Conservation (phyloP, 192 early-diverging fungal species). For the Coemansia interrupta region DNA sequence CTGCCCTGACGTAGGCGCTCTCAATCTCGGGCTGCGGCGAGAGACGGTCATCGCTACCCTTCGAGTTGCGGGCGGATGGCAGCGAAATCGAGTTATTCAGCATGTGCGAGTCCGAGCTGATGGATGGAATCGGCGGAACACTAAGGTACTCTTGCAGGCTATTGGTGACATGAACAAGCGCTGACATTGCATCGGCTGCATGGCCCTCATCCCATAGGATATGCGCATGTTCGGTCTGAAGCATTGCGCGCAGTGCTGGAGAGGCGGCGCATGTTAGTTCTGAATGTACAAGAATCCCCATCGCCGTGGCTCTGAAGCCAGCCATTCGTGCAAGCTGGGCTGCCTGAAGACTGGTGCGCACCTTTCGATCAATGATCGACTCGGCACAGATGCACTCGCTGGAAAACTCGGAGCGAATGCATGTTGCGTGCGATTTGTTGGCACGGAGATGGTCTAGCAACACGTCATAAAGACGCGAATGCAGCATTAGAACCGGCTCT, state of each 20-base stretch:
- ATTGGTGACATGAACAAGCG: conserved; percentile 26
- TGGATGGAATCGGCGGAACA: conserved; percentile 5
- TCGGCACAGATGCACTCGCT: conserved; percentile 16
- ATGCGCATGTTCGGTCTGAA: conserved; percentile 48
- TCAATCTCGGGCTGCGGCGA: conserved; percentile 15
- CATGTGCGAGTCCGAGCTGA: neutral
- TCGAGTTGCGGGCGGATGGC: neutral
- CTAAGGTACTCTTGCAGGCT: conserved; percentile 25
- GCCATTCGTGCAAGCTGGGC: conserved; percentile 45
- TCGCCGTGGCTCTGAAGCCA: conserved; percentile 36
- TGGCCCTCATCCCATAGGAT: conserved; percentile 50
- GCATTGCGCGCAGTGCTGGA: conserved; percentile 19
- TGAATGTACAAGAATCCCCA: conserved; percentile 41
- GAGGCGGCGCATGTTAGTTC: conserved; percentile 27
- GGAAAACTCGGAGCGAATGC: neutral
- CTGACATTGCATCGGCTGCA: conserved; percentile 35
- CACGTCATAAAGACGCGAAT: conserved; percentile 36
- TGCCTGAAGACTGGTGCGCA: conserved; percentile 35
- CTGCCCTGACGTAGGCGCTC: conserved; percentile 36
- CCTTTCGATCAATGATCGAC: conserved; percentile 17
- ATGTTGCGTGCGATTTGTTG: neutral
- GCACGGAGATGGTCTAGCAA: conserved; percentile 8
- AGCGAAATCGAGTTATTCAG: neutral
- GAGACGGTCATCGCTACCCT: neutral
- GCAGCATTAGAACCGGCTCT: conserved; percentile 48